Evolutionary conservation across 345 rosid genomes (phyloP).

Genomic region (Sonneratia alba): DNA sequence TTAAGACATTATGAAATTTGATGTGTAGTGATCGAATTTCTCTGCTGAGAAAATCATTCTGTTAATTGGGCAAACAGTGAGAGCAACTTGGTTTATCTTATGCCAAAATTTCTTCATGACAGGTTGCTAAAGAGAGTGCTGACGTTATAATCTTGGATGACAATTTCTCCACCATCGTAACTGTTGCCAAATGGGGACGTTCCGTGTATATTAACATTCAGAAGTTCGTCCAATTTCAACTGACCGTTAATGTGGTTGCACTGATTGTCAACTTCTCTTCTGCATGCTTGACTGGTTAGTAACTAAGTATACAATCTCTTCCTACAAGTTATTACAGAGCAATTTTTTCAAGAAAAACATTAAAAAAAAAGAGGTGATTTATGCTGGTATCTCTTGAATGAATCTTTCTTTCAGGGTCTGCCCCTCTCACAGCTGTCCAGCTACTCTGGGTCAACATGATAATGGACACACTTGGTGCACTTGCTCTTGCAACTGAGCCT

Average conservation of each 20-base stretch:
- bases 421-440: slow-evolving; percentile 74
- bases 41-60: neutral
- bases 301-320: neutral
- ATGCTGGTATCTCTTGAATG: neutral
- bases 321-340: neutral
- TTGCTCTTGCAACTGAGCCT: slow-evolving; percentile 80
- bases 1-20: neutral
- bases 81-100: neutral
- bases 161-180: slow-evolving; percentile 87
- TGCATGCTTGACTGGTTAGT: slow-evolving; percentile 81
- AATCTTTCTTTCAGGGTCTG: slow-evolving; percentile 36
- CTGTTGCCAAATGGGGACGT: slow-evolving; percentile 96
- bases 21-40: neutral
- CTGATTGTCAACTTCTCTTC: slow-evolving; percentile 80
- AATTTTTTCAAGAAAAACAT: neutral
- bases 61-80: neutral
- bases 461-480: slow-evolving; percentile 84
- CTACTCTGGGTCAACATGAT: slow-evolving; percentile 86
- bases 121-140: slow-evolving; percentile 99
- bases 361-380: neutral
- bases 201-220: slow-evolving; percentile 88
- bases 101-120: slow-evolving; percentile 10
- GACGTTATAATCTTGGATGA: slow-evolving; percentile 92
- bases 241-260: slow-evolving; percentile 84
- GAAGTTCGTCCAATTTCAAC: slow-evolving; percentile 92